Percentiles rank a stretch among this genome's conserved stretches.
Evolutionary conservation across 495 filamentous ascomycete species (phyloP).

Genomic region (Aspergillus steynii): DNA sequence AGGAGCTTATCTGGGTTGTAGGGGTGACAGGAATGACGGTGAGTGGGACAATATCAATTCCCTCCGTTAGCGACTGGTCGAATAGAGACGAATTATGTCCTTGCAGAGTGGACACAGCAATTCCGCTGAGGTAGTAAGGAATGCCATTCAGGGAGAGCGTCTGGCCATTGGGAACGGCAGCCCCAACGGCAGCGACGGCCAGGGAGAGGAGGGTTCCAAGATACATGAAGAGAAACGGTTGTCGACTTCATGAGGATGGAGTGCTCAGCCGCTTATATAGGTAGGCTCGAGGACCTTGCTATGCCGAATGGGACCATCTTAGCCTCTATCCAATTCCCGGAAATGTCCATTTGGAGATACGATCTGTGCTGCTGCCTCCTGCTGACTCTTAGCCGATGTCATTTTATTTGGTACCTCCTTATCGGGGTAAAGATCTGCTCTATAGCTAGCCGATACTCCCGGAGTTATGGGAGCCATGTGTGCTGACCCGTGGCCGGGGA

Average conservation of each 20-base stretch:
- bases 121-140: constrained; percentile 38
- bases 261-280: neutral
- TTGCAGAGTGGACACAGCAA: constrained; percentile 17
- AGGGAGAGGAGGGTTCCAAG: constrained; percentile 6
- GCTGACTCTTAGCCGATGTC: neutral
- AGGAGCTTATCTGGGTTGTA: constrained; percentile 19
- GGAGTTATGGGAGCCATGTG: neutral
- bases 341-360: neutral
- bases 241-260: neutral
- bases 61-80: constrained; percentile 17
- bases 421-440: neutral
- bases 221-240: constrained; percentile 1
- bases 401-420: neutral
- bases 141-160: constrained; percentile 43
- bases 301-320: neutral
- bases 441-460: neutral
- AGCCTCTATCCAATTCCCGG: neutral
- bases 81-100: constrained; percentile 24
- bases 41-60: constrained; percentile 35
- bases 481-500: no score
- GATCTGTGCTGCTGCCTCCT: neutral
- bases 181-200: constrained; percentile 4
- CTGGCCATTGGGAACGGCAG: constrained; percentile 31
- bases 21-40: constrained; percentile 36
- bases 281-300: neutral